phyloP scores from a whole-genome alignment of 2,329 filamentous ascomycete species.

The Clarireedia sp. region DNA sequence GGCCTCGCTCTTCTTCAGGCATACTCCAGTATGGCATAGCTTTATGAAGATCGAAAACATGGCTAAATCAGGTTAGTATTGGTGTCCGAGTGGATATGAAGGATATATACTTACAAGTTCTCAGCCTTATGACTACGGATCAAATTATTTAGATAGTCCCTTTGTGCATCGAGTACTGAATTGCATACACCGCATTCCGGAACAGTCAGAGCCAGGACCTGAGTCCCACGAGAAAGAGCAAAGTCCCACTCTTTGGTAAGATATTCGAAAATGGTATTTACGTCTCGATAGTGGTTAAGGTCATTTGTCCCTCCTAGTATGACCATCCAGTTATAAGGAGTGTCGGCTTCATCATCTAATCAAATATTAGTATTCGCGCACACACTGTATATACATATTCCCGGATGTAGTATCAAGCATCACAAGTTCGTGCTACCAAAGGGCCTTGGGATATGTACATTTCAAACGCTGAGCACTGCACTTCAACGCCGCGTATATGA shows the following conservation, averaged over 20 bases:
- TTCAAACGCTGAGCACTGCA: neutral
- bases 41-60: constrained; percentile 47
- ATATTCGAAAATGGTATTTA: constrained; percentile 39
- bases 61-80: constrained; percentile 31
- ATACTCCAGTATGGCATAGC: constrained; percentile 48
- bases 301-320: constrained; percentile 61
- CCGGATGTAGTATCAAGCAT: neutral
- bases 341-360: constrained; percentile 13
- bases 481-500: neutral
- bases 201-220: constrained; percentile 56
- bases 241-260: constrained; percentile 45
- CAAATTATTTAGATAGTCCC: constrained; percentile 42
- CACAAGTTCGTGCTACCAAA: neutral
- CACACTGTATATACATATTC: too few relatives aligned
- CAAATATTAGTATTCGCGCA: neutral
- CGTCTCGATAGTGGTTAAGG: constrained; percentile 34
- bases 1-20: constrained; percentile 35
- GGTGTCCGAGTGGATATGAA: neutral
- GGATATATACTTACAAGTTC: constrained; percentile 42
- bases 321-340: constrained; percentile 48
- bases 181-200: constrained; percentile 39
- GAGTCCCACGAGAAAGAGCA: constrained; percentile 40
- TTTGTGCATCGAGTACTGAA: constrained; percentile 28
- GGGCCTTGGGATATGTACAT: neutral
- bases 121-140: constrained; percentile 43